Conservation (phyloP, 2,329 filamentous ascomycete species). For the Bisporella sp. region DNA sequence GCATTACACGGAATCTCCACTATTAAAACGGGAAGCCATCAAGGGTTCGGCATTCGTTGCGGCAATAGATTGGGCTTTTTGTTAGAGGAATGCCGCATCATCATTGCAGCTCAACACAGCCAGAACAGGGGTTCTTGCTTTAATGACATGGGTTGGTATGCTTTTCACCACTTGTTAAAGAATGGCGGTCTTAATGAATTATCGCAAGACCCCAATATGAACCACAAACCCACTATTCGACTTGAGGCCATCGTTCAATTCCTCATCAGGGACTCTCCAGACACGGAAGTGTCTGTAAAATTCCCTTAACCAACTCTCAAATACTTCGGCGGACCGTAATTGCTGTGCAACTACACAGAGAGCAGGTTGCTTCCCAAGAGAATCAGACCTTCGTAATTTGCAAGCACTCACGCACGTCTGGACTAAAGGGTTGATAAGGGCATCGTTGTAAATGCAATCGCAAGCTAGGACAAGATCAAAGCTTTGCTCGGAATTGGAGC, state of each 20-base stretch:
- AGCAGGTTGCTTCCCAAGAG: constrained; percentile 39
- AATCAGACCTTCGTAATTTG: constrained; percentile 38
- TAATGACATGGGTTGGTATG: too few species aligned
- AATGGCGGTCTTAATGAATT: too few species aligned
- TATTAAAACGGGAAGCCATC: too few species aligned
- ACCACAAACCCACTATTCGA: constrained; percentile 71
- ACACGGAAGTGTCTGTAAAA: constrained; percentile 62
- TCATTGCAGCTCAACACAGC: too few species aligned
- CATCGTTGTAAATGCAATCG: constrained; percentile 94
- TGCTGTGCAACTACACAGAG: constrained; percentile 85
- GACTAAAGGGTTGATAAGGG: constrained; percentile 75
- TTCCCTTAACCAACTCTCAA: constrained; percentile 69
- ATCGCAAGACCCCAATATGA: constrained; percentile 63
- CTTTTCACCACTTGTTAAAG: too few species aligned
- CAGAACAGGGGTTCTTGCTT: too few species aligned
- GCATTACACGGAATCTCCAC: too few species aligned
- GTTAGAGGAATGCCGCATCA: too few species aligned
- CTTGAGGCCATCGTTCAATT: constrained; percentile 50
- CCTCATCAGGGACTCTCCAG: constrained; percentile 66
- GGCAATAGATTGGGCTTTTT: too few species aligned
- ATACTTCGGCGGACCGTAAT: constrained; percentile 76
- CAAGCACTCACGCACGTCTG: constrained; percentile 73
- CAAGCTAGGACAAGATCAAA: constrained; percentile 77
- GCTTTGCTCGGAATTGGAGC: constrained; percentile 29
- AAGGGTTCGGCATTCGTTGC: too few species aligned